Evolutionary conservation across 2,329 filamentous ascomycete species (phyloP).

Genomic region (Emergomyces pasteurianus): DNA sequence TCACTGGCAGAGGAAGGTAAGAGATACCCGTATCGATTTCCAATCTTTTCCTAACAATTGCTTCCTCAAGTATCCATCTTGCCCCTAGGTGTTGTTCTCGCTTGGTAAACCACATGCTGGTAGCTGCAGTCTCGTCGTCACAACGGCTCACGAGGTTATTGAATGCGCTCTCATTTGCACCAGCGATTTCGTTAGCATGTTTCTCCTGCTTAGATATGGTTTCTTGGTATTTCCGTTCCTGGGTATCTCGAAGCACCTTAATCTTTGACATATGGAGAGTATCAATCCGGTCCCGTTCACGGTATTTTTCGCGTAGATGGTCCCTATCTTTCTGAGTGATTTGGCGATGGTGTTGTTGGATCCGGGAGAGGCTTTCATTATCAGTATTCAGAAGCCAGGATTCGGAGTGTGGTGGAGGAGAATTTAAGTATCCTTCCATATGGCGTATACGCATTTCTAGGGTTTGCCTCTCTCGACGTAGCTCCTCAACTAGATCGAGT

Average conservation of each 20-base stretch:
- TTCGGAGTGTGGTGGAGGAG: slow-evolving; percentile 21
- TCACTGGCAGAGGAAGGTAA: slow-evolving; percentile 28
- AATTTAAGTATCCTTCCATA: slow-evolving; percentile 37
- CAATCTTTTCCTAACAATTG: slow-evolving; percentile 28
- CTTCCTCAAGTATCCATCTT: slow-evolving; percentile 33
- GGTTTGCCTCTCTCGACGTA: slow-evolving; percentile 32
- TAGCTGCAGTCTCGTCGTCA: slow-evolving; percentile 21
- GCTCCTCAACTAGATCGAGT: slow-evolving; percentile 33
- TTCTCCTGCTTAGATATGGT: slow-evolving; percentile 27
- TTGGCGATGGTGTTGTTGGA: slow-evolving; percentile 18
- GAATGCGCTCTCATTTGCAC: slow-evolving; percentile 22
- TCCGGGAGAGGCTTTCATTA: slow-evolving; percentile 2
- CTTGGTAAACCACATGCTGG: slow-evolving; percentile 21
- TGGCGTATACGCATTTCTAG: slow-evolving; percentile 34
- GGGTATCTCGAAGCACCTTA: slow-evolving; percentile 36
- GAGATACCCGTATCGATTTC: slow-evolving; percentile 24
- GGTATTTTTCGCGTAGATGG: slow-evolving; percentile 34
- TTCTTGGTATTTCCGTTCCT: slow-evolving; percentile 31
- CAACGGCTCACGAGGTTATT: slow-evolving; percentile 25
- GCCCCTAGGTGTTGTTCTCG: slow-evolving; percentile 25
- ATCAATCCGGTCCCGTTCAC: slow-evolving; percentile 32
- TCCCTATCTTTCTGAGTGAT: slow-evolving; percentile 32
- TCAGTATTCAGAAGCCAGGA: slow-evolving; percentile 8
- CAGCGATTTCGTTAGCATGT: slow-evolving; percentile 25
- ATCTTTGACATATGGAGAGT: slow-evolving; percentile 33